Evolutionary conservation across 2,329 filamentous ascomycete species (phyloP).

Genomic region (Diaporthe citriasiana): DNA sequence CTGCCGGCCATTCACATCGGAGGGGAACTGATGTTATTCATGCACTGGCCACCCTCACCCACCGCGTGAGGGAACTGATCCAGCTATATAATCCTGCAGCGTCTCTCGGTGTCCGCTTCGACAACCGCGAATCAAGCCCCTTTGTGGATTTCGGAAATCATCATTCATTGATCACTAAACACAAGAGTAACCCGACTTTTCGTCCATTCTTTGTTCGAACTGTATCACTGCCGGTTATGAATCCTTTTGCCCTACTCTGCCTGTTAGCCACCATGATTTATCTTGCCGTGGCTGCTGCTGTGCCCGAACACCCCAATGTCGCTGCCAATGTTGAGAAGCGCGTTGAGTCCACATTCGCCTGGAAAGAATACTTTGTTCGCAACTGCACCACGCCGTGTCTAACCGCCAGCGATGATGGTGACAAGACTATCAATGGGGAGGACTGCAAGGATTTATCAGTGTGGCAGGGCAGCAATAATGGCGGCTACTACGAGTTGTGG

Average conservation of each 20-base stretch:
- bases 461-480: conserved; percentile 29
- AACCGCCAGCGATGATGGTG: not conserved
- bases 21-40: not conserved
- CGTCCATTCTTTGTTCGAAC: not conserved
- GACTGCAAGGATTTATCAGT: conserved; percentile 29
- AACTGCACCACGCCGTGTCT: conserved; percentile 29
- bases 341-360: conserved; percentile 32
- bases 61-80: not conserved
- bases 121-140: not conserved
- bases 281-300: not conserved
- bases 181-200: not conserved
- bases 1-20: too few relatives aligned
- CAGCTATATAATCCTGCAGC: not conserved
- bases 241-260: not conserved
- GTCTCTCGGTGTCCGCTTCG: not conserved
- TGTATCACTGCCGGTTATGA: not conserved
- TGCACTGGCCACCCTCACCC: not conserved
- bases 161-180: not conserved
- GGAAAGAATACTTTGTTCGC: conserved; percentile 12
- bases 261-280: conserved; percentile 4
- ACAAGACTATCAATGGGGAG: not conserved
- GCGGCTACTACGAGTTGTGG: conserved; percentile 40
- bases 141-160: not conserved
- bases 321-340: not conserved
- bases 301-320: not conserved